Evolutionary conservation across 1,284 basidiomycete species (phyloP).

Genomic region (Sanghuangporus weigelae): DNA sequence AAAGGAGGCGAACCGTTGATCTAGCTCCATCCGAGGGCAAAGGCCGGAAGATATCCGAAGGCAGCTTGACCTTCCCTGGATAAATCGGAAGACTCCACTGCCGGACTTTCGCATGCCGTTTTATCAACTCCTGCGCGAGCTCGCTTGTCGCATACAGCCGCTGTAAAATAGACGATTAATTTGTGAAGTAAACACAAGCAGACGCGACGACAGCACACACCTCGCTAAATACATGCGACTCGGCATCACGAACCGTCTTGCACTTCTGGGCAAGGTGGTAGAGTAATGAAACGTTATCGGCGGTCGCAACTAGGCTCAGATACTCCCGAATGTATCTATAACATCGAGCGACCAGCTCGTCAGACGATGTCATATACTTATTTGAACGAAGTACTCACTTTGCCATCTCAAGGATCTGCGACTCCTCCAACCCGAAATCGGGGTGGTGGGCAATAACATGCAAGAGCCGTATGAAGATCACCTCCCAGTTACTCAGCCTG

Average conservation of each 20-base stretch:
- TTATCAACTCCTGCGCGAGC: slow-evolving; percentile 84
- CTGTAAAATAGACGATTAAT: slow-evolving; percentile 33
- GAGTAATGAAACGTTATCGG: slow-evolving; percentile 80
- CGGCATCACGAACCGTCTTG: slow-evolving; percentile 82
- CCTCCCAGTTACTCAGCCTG: slow-evolving; percentile 68
- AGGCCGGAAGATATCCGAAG: slow-evolving; percentile 74
- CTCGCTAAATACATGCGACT: slow-evolving; percentile 61
- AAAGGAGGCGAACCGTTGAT: slow-evolving; percentile 44
- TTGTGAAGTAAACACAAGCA: slow-evolving; percentile 5
- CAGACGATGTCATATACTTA: not conserved
- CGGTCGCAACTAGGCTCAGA: slow-evolving; percentile 66
- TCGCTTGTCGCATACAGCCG: slow-evolving; percentile 89
- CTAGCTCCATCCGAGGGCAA: slow-evolving; percentile 58
- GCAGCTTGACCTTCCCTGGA: slow-evolving; percentile 77
- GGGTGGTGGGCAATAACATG: slow-evolving; percentile 92
- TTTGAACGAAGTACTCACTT: slow-evolving; percentile 38
- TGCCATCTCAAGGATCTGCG: slow-evolving; percentile 65
- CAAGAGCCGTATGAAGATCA: slow-evolving; percentile 80
- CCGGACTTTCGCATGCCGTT: slow-evolving; percentile 55
- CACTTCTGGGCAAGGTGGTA: slow-evolving; percentile 79
- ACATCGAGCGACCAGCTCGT: not conserved
- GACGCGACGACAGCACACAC: slow-evolving; percentile 34
- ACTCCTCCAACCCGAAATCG: slow-evolving; percentile 66
- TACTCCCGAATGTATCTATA: slow-evolving; percentile 87
- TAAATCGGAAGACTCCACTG: slow-evolving; percentile 79